phyloP scores from a whole-genome alignment of 2,329 filamentous ascomycete genomes.

The Phialophora chinensis region DNA sequence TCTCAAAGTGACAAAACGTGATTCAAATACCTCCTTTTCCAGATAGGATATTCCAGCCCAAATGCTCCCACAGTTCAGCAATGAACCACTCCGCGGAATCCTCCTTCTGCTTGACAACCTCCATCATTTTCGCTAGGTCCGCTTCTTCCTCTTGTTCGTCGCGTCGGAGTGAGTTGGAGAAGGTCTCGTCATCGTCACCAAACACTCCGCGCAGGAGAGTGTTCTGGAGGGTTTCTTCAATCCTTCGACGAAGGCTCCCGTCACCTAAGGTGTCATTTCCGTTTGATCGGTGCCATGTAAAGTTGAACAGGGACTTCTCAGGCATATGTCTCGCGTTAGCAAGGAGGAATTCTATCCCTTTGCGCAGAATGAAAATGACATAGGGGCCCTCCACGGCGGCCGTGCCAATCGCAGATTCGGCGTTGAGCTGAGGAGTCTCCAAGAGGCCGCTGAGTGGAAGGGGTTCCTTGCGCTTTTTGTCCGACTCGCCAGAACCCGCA shows the following conservation, averaged over 20 bases:
- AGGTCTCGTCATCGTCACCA: constrained; percentile 44
- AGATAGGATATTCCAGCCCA: constrained; percentile 63
- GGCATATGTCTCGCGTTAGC: constrained; percentile 22
- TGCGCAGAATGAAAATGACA: constrained; percentile 47
- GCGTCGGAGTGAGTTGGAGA: constrained; percentile 42
- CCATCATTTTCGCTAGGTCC: constrained; percentile 24
- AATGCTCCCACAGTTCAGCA: constrained; percentile 61
- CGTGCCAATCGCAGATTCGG: constrained; percentile 38
- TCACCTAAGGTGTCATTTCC: background rate
- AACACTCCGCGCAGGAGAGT: constrained; percentile 52
- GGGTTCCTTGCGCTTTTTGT: constrained; percentile 18
- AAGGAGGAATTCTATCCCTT: constrained; percentile 41
- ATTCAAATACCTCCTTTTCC: constrained; percentile 20
- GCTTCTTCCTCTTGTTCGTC: constrained; percentile 30
- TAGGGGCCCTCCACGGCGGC: constrained; percentile 46
- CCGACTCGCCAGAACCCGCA: constrained; percentile 6
- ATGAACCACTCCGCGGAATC: constrained; percentile 60
- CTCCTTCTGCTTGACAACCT: constrained; percentile 29
- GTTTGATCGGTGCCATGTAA: constrained; percentile 16
- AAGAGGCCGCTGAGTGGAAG: constrained; percentile 45
- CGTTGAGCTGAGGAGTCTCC: constrained; percentile 36
- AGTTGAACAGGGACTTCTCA: constrained; percentile 33
- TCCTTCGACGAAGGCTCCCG: constrained; percentile 11
- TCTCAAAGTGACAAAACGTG: background rate
- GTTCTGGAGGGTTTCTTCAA: constrained; percentile 46